Conservation (phyloP, 2,329 filamentous ascomycete genomes). For the Fusarium nodosum region DNA sequence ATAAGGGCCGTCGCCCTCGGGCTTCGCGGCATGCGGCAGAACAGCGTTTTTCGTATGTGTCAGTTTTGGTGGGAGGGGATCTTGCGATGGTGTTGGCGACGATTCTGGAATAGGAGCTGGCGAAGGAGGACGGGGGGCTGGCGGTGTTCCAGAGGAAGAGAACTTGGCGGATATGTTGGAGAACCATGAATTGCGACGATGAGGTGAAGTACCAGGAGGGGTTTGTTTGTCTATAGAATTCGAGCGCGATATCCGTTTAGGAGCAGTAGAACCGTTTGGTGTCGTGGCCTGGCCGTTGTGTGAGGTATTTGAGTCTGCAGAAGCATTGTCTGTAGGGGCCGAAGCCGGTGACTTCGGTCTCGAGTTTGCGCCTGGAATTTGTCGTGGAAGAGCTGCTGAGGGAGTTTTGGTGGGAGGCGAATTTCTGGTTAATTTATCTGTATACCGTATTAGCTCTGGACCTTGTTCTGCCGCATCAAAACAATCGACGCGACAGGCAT, state of each 20-base stretch:
- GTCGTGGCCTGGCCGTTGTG: slow-evolving; percentile 45
- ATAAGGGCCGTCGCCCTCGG: slow-evolving; percentile 74
- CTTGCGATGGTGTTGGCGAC: slow-evolving; percentile 50
- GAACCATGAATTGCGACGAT: slow-evolving; percentile 87
- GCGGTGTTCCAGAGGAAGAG: slow-evolving; percentile 66
- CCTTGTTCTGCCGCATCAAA: neutral
- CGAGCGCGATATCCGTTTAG: slow-evolving; percentile 52
- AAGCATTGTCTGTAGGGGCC: slow-evolving; percentile 40
- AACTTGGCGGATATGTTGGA: slow-evolving; percentile 94
- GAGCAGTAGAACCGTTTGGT: slow-evolving; percentile 44
- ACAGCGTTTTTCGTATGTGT: slow-evolving; percentile 69
- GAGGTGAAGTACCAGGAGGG: slow-evolving; percentile 55
- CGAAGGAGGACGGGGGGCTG: slow-evolving; percentile 49
- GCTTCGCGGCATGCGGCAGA: slow-evolving; percentile 67
- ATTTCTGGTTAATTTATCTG: slow-evolving; percentile 52
- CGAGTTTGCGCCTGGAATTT: slow-evolving; percentile 51
- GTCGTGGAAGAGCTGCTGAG: slow-evolving; percentile 52
- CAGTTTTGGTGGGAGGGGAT: slow-evolving; percentile 64
- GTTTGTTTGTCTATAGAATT: slow-evolving; percentile 55
- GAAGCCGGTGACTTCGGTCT: slow-evolving; percentile 50
- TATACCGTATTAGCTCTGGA: slow-evolving; percentile 24
- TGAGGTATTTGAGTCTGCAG: slow-evolving; percentile 35
- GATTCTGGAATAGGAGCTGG: slow-evolving; percentile 51
- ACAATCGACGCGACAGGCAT: slow-evolving; percentile 31
- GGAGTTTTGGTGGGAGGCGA: slow-evolving; percentile 48